These are phyloP conservation scores for Fusarium sp. DNA, from an alignment of 2,329 filamentous ascomycete genomes.

Conservation along the genomic window DNA sequence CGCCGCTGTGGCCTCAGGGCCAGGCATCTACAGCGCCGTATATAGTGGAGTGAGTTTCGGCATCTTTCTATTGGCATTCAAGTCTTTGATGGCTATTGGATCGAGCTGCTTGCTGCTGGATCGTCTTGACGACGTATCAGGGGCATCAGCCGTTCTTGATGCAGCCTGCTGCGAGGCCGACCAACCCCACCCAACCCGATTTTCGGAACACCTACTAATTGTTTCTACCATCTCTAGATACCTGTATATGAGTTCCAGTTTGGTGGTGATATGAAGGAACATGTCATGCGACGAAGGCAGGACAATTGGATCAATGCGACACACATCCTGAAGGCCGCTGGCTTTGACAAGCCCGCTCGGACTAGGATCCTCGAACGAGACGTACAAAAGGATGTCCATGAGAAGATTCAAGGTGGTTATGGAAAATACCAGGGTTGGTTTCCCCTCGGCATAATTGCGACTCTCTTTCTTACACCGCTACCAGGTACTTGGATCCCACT, in stretches of 20 bases:
- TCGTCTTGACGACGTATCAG: neutral
- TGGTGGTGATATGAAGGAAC: constrained; percentile 79
- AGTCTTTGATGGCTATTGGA: neutral
- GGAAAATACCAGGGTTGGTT: constrained; percentile 92
- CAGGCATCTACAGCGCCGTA: constrained; percentile 75
- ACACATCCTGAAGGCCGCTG: constrained; percentile 96
- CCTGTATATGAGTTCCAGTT: constrained; percentile 96
- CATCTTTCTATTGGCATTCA: constrained; percentile 4
- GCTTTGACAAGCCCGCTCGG: constrained; percentile 95
- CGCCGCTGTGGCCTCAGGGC: constrained; percentile 47
- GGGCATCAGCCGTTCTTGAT: constrained; percentile 9
- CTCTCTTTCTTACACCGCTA: constrained; percentile 20
- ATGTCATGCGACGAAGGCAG: constrained; percentile 94
- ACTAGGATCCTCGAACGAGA: constrained; percentile 96
- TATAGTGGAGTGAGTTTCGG: constrained; percentile 72
- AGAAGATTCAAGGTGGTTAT: constrained; percentile 98
- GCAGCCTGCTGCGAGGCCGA: neutral
- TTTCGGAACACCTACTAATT: constrained; percentile 11
- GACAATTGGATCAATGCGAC: constrained; percentile 99
- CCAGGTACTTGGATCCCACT: constrained; percentile 96
- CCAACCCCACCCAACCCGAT: neutral
- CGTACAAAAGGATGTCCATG: constrained; percentile 95
- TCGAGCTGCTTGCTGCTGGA: neutral
- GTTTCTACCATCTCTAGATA: constrained; percentile 67
- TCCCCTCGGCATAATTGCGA: neutral